Percentiles rank a stretch among this genome's conserved stretches.
phyloP scores from a whole-genome alignment of 306 rosid genomes.

The Echinosophora koreensis region DNA sequence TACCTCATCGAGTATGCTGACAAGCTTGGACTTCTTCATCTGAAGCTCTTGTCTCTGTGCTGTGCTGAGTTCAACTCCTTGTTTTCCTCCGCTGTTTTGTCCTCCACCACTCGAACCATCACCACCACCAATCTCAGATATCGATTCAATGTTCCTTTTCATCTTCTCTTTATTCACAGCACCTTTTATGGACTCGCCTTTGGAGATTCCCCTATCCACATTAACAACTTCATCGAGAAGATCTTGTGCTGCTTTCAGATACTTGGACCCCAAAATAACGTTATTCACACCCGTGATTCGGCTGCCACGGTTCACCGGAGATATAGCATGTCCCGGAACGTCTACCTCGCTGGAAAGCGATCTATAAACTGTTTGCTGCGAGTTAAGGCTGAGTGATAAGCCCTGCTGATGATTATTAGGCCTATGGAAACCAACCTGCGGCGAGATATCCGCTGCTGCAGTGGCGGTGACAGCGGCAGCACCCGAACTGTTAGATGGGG shows the following conservation, averaged over 20 bases:
- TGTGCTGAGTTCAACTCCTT: slow-evolving; percentile 57
- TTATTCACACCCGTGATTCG: slow-evolving; percentile 53
- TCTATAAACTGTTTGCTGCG: slow-evolving; percentile 47
- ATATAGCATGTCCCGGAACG: slow-evolving; percentile 31
- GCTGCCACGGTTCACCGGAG: slow-evolving; percentile 35
- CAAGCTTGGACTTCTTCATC: slow-evolving; percentile 82
- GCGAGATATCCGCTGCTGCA: not conserved
- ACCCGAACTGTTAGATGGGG: not conserved
- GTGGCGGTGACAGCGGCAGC: not conserved
- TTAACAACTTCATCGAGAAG: slow-evolving; percentile 76
- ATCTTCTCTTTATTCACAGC: slow-evolving; percentile 45
- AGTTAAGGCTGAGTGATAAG: slow-evolving; percentile 63
- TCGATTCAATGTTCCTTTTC: slow-evolving; percentile 53
- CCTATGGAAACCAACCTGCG: slow-evolving; percentile 37
- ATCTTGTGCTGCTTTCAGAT: slow-evolving; percentile 70
- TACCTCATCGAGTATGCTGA: slow-evolving; percentile 89
- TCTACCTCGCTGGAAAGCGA: slow-evolving; percentile 48
- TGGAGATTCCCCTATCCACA: slow-evolving; percentile 57
- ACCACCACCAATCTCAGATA: slow-evolving; percentile 23
- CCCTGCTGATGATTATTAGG: slow-evolving; percentile 53
- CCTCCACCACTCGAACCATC: slow-evolving; percentile 50
- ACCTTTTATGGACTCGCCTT: slow-evolving; percentile 19
- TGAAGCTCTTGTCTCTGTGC: slow-evolving; percentile 84
- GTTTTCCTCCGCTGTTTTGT: slow-evolving; percentile 48
- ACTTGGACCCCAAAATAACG: slow-evolving; percentile 65